Evolutionary conservation across 768 basidiomycete species (phyloP), one percentile per base, ranked within the genome.

Genomic region (Termitomyces heimii): DNA sequence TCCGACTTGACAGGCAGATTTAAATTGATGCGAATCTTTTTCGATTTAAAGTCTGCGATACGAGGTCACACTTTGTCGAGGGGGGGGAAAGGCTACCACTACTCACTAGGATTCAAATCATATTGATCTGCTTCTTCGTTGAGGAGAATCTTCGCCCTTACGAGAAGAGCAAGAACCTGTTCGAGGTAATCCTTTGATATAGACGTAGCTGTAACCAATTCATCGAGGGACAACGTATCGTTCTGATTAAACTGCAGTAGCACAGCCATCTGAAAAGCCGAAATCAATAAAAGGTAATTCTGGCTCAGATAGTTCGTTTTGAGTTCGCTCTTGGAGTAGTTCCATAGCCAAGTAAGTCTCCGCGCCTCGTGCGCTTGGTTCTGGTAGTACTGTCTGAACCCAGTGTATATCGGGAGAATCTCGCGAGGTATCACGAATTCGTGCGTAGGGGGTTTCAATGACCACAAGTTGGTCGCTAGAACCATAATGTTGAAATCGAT

Each of bases 311-410:
- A 94, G 67, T 90, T 94, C 61, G 95, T 95, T 55, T 89, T 84
- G 6, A 99, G 81, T 69, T 99, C 97, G 73, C 95, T 95, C 77
- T 96, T 96, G 55, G 88, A 94, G 70, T 95, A 92, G 67, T 98
- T 96, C 97, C 97, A 99, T 10, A 98, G 75, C 96, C 96, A 99
- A 0, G 92, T 95, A 43, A 99, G 81, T 68, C 96, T 96, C 59
- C 96, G 88, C 14, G 94, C 96, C 2, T 88, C 91, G 70, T 96
- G 93, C 10, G 31, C 14, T 71, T 95, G 94, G 67, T 85, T 85
- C 67, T 92, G 89, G 70, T 98, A 98, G 76, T 94, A 98, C 59
- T 86, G 84, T 60, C 86, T 83, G 79, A 98, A 99, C 44, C 92
- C 84, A 57, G 95, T 89, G 68, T 95, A 94, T 8, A 89, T 92